Percentiles rank a stretch among this genome's conserved stretches.
Conservation (phyloP, 805 yeast genomes). For the Saccharomycopsis capsularis region DNA sequence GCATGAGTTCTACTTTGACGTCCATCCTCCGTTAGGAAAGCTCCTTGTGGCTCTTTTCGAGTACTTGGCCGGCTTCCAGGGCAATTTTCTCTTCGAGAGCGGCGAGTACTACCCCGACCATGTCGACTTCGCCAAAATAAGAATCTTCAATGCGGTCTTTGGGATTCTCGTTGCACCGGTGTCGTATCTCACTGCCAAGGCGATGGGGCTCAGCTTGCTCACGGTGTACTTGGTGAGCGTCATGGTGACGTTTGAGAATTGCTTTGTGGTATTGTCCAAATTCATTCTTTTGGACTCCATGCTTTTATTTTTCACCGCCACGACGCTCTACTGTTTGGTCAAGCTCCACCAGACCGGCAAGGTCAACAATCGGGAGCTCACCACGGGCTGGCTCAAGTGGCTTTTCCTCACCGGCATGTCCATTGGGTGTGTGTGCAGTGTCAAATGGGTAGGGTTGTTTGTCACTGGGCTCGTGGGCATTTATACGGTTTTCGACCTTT, state of each 20-base stretch:
- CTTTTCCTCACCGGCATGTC: conserved; percentile 54
- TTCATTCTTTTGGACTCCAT: conserved; percentile 73
- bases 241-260: conserved; percentile 59
- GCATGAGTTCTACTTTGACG: conserved; percentile 79
- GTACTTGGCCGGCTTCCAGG: conserved; percentile 74
- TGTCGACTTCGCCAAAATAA: conserved; percentile 56
- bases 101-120: conserved; percentile 59
- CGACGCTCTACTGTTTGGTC: conserved; percentile 56
- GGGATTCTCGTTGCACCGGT: conserved; percentile 62
- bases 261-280: conserved; percentile 64
- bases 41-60: conserved; percentile 76
- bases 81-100: conserved; percentile 58
- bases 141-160: conserved; percentile 64
- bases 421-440: conserved; percentile 78
- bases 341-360: conserved; percentile 35
- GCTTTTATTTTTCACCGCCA: conserved; percentile 66
- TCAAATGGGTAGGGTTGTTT: conserved; percentile 80
- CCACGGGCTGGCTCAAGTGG: conserved; percentile 45
- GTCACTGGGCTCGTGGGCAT: conserved; percentile 55
- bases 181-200: conserved; percentile 63
- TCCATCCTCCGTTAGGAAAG: conserved; percentile 83
- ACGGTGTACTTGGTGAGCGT: conserved; percentile 56
- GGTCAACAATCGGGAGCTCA: conserved; percentile 34
- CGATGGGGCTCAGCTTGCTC: conserved; percentile 43
- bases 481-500: conserved; percentile 49